A percentile compares a stretch with the other conserved stretches of the same genome.
Evolutionary conservation across 2,329 filamentous ascomycete genomes (phyloP).

Genomic region (Nigrospora osmanthi): DNA sequence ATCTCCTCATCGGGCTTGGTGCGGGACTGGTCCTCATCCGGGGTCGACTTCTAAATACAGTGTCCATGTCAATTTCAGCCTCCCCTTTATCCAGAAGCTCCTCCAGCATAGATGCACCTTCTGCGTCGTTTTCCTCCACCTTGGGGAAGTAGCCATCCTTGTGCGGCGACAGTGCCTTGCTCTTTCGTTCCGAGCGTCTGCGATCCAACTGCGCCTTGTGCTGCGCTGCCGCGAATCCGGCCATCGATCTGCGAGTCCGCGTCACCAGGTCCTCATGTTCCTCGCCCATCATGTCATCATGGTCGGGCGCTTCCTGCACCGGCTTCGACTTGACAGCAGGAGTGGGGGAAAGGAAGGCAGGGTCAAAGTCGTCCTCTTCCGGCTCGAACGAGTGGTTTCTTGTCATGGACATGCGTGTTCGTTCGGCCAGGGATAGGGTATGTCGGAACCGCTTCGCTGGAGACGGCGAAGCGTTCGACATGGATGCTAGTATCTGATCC

Average conservation of each 20-base stretch:
- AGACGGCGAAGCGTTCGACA: slow-evolving; percentile 48
- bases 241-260: slow-evolving; percentile 55
- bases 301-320: slow-evolving; percentile 5
- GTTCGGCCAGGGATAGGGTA: slow-evolving; percentile 61
- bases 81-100: slow-evolving; percentile 51
- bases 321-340: slow-evolving; percentile 8
- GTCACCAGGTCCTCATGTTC: slow-evolving; percentile 43
- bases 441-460: slow-evolving; percentile 48
- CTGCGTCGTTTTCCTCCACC: slow-evolving; percentile 34
- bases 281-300: slow-evolving; percentile 17
- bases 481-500: slow-evolving; percentile 47
- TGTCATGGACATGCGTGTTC: slow-evolving; percentile 76
- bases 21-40: slow-evolving; percentile 71
- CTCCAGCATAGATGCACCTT: slow-evolving; percentile 31
- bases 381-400: slow-evolving; percentile 27
- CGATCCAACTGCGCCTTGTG: slow-evolving; percentile 54
- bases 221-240: slow-evolving; percentile 50
- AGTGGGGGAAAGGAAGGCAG: slow-evolving; percentile 1
- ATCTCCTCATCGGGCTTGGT: slow-evolving; percentile 33
- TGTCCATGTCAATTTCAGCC: slow-evolving; percentile 64
- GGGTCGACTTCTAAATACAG: slow-evolving; percentile 78
- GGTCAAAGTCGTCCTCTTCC: slow-evolving; percentile 21
- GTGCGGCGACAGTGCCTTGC: slow-evolving; percentile 26
- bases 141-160: slow-evolving; percentile 39
- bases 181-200: slow-evolving; percentile 39